Evolutionary conservation across 495 filamentous ascomycete species (phyloP), one percentile per base, ranked within the genome.

Genomic region (Aspergillus indologenus): DNA sequence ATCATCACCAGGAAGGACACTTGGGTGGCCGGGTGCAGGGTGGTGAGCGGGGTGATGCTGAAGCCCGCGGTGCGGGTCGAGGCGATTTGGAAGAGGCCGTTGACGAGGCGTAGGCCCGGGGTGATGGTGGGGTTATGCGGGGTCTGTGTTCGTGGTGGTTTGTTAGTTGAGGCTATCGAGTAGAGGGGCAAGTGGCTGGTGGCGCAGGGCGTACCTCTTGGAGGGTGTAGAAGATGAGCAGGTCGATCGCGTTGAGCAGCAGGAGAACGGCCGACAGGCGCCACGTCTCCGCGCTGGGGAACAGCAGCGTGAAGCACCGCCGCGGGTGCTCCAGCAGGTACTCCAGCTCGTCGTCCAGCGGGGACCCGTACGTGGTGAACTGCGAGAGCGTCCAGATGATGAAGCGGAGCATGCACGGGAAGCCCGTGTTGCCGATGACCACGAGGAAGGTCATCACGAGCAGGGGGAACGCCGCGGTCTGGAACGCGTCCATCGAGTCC

Each of bases 1-100:
- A 96, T 96, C 91, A 96, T 96, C 65, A 94, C 82, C 65, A 95
- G 74, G 73, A 93, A 96, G 34, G 90, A 92, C 20, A 92, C 86
- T 68, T 96, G 91, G 15, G 93, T 89, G 1, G 85, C 91, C 1
- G 91, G 91, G 65, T 95, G 91, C 14, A 96, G 78, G 5, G 70
- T 62, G 11, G 86, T 74, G 23, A 96, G 76, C 58, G 87, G 86
- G 66, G 91, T 79, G 55, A 86, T 87, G 11, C 84, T 78, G 67
- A 93, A 92, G 0, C 91, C 91, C 3, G 91, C 90, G 3, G 90
- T 95, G 55, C 91, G 76, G 1, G 91, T 94, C 11, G 87, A 87
- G 0, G 84, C 80, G 14, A 92, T 90, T 73, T 95, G 90, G 66
- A 94, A 96, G 55, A 90, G 79, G 12, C 88, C 91, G 58, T 90